Evolutionary conservation across 495 filamentous ascomycete species (phyloP).

Genomic region (Penicillium soppii): DNA sequence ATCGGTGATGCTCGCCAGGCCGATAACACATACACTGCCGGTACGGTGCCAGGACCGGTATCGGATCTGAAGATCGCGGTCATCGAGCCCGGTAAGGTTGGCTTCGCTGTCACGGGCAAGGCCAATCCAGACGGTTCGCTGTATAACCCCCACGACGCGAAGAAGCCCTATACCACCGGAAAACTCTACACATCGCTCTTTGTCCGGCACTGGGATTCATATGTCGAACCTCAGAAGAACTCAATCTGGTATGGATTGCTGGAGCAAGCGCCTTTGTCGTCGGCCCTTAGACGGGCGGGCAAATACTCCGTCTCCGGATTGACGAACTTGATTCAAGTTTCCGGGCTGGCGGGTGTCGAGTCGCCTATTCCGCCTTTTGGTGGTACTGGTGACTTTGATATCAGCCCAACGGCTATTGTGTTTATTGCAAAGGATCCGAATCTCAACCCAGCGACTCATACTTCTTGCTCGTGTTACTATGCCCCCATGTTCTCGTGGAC

Average conservation of each 20-base stretch:
- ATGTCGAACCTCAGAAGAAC: constrained; percentile 60
- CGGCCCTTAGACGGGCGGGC: constrained; percentile 35
- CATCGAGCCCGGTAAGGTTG: constrained; percentile 61
- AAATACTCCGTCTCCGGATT: constrained; percentile 47
- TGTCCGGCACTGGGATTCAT: constrained; percentile 64
- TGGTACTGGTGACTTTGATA: constrained; percentile 58
- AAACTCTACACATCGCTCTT: constrained; percentile 55
- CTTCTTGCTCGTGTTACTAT: constrained; percentile 64
- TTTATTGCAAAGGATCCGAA: constrained; percentile 86
- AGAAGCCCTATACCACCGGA: constrained; percentile 51
- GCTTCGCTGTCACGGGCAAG: constrained; percentile 65
- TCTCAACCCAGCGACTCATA: constrained; percentile 75
- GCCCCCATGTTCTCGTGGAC: constrained; percentile 60
- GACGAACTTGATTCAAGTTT: constrained; percentile 48
- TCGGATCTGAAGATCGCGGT: constrained; percentile 71
- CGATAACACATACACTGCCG: constrained; percentile 59
- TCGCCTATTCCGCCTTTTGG: constrained; percentile 61
- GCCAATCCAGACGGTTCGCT: constrained; percentile 56
- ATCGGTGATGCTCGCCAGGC: constrained; percentile 56
- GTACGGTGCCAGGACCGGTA: constrained; percentile 63
- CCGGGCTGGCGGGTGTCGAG: constrained; percentile 45
- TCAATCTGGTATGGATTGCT: constrained; percentile 73
- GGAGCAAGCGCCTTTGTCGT: constrained; percentile 42
- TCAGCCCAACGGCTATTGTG: constrained; percentile 58
- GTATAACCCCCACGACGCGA: constrained; percentile 54